phyloP scores from a whole-genome alignment of 495 filamentous ascomycete genomes.

The Hypoxylon perforatum region DNA sequence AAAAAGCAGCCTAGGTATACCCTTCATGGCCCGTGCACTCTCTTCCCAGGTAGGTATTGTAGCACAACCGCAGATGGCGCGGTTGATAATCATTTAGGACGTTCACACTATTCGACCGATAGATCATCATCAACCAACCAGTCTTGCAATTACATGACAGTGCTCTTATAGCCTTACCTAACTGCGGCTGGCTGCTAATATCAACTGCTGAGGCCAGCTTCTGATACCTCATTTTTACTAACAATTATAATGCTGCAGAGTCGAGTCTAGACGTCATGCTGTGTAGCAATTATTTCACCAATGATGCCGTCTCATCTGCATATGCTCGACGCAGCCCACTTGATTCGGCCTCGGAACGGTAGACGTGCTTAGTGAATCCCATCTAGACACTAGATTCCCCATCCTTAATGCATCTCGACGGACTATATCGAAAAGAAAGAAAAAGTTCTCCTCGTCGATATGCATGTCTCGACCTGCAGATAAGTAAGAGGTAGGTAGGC shows the following conservation, averaged over 20 bases:
- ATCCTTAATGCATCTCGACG: slow-evolving; percentile 11
- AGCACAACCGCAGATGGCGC: slow-evolving; percentile 41
- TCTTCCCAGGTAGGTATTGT: too few relatives aligned
- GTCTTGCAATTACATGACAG: slow-evolving; percentile 5
- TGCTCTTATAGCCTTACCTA: slow-evolving; percentile 12
- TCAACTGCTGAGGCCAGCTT: slow-evolving; percentile 15
- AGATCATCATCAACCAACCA: slow-evolving; percentile 22
- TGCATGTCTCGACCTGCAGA: slow-evolving; percentile 34
- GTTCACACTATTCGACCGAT: not conserved
- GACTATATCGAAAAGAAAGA: slow-evolving; percentile 14
- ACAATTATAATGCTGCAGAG: slow-evolving; percentile 10
- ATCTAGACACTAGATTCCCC: slow-evolving; percentile 8
- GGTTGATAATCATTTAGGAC: slow-evolving; percentile 20
- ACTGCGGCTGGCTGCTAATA: slow-evolving; percentile 26
- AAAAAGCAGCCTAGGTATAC: not conserved
- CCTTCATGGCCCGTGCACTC: slow-evolving; percentile 24
- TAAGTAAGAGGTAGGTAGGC: too few relatives aligned
- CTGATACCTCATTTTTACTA: not conserved
- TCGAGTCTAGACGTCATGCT: slow-evolving; percentile 30
- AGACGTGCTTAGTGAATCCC: slow-evolving; percentile 1
- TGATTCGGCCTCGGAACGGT: slow-evolving; percentile 13
- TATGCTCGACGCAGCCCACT: slow-evolving; percentile 6
- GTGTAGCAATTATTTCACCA: slow-evolving; percentile 11
- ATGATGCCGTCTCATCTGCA: slow-evolving; percentile 15
- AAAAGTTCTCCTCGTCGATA: slow-evolving; percentile 31